phyloP scores from a whole-genome alignment of 495 filamentous ascomycete species.

The Tuber aestivum region DNA sequence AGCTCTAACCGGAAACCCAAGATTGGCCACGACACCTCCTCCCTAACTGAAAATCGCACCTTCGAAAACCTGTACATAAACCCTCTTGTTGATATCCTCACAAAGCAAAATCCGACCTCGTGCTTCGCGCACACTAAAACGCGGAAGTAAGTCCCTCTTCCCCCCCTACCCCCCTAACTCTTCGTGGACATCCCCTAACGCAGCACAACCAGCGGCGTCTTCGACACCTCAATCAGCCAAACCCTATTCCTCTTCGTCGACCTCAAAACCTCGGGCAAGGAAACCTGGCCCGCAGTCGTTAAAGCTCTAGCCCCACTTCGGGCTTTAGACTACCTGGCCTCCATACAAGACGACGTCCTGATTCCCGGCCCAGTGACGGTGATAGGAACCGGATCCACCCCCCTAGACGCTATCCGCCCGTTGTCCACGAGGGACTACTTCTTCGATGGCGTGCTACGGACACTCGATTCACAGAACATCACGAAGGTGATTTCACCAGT shows the following conservation, averaged over 20 bases:
- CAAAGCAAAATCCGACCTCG: conserved; percentile 49
- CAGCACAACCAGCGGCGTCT: conserved; percentile 51
- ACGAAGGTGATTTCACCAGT: conserved; percentile 41
- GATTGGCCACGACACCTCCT: conserved; percentile 55
- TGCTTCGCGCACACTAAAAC: conserved; percentile 26
- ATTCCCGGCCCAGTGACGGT: conserved; percentile 60
- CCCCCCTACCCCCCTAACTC: background rate
- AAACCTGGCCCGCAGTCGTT: conserved; percentile 54
- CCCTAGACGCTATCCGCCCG: conserved; percentile 54
- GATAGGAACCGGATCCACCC: conserved; percentile 72
- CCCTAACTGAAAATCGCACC: conserved; percentile 53
- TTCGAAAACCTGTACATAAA: conserved; percentile 60
- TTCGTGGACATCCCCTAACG: background rate
- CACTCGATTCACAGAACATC: conserved; percentile 41
- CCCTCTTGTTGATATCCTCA: conserved; percentile 56
- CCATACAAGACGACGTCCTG: conserved; percentile 51
- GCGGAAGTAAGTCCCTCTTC: conserved; percentile 11
- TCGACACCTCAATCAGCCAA: conserved; percentile 54
- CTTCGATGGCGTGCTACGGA: conserved; percentile 57
- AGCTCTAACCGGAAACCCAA: conserved; percentile 45
- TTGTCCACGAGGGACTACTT: conserved; percentile 56
- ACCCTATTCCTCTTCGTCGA: conserved; percentile 68
- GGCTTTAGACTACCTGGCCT: conserved; percentile 55
- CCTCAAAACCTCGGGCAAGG: conserved; percentile 54
- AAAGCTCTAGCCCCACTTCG: conserved; percentile 61